Evolutionary conservation across 306 rosid species (phyloP), one percentile per base, ranked within the genome.

Genomic region (Castanea mollissima): DNA sequence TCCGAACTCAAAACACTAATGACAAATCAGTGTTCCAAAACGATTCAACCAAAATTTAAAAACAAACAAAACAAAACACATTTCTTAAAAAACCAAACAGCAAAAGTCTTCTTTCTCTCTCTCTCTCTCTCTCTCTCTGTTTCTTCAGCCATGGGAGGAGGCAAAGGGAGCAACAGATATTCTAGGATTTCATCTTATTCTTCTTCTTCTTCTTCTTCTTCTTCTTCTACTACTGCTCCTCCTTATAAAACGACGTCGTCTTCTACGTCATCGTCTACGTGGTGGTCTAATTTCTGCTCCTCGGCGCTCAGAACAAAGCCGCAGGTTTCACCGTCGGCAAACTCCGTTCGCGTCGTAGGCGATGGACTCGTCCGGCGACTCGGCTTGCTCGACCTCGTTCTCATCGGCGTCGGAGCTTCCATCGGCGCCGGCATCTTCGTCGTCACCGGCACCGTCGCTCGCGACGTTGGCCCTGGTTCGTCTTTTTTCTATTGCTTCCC

Each of bases 401-500:
- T 95, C 63, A 85, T 95, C 67, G 96, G 98, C 11, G 85, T 95
- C 71, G 99, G 97, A 18, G 97, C 98, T 19, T 95, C 98, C 76
- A 93, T 95, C 25, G 98, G 98, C 23, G 96, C 98, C 32, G 98
- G 99, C 2, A 93, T 93, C 27, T 95, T 95, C 77, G 97, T 95
- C 68, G 83, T 95, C 75, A 95, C 99, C 73, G 98, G 99, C 52
- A 95, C 98, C 76, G 99, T 95, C 55, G 99, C 99, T 71, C 94
- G 80, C n/a, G 98, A 91, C 60, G 79, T 87, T 19, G 98, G 97
- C 2, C 99, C 98, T 0, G 98, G 98, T 95, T 58, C 4, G 65
- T 73, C 52, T 35, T 4, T 41, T 38, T 8, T 0, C 46, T 0
- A 12, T 49, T 49, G 54, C 54, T 49, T 12, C 54, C 54, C 3